Evolutionary conservation across 2,329 filamentous ascomycete genomes (phyloP), one percentile per base, ranked within the genome.

Genomic region (Aureobasidium sp.): DNA sequence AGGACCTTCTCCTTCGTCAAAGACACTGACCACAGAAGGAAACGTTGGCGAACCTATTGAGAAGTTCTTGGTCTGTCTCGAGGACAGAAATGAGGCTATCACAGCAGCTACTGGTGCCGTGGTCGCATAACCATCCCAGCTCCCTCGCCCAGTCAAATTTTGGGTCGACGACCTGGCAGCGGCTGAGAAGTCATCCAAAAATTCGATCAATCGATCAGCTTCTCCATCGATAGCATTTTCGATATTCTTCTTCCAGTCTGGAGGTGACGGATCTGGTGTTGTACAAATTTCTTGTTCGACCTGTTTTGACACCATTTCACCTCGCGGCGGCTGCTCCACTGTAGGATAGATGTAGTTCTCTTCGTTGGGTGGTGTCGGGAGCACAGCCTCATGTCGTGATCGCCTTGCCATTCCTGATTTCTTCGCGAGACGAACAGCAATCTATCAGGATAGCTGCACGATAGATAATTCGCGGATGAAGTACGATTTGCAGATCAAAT

Each of bases 1-100:
- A 17, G 59, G 59, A 12, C 59, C 59, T 24, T 61, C 47, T 5
- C 48, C 47, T 29, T 20, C 59, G 7, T 61, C 59, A 47, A 61
- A 46, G 5, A 53, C 20, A 29, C 48, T 61, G 39, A 37, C 48
- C 17, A 61, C 8, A 17, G 36, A 43, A 10, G 59, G 59, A 6
- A 44, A 29, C 2, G 37, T 29, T 13, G 37, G 48, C 27, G 59
- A 46, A 13, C 46, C 34, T 6, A 61, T 27, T 3, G 29, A 34
- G 20, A 53, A 20, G 24, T 24, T 27, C 26, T 52, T 44, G 13
- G 29, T 46, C 12, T 29, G 26, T n/a, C n/a, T 41, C 7, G 26
- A 20, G 0, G 59, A 46, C 6, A 61, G 39, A 17, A 44, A 61
- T 9, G 17, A n/a, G 3, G 29, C 27, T 27, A 61, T 47, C 7